Evolutionary conservation across 23 red algal genomes (phyloP).

Genomic region (Gracilaria gracilis): DNA sequence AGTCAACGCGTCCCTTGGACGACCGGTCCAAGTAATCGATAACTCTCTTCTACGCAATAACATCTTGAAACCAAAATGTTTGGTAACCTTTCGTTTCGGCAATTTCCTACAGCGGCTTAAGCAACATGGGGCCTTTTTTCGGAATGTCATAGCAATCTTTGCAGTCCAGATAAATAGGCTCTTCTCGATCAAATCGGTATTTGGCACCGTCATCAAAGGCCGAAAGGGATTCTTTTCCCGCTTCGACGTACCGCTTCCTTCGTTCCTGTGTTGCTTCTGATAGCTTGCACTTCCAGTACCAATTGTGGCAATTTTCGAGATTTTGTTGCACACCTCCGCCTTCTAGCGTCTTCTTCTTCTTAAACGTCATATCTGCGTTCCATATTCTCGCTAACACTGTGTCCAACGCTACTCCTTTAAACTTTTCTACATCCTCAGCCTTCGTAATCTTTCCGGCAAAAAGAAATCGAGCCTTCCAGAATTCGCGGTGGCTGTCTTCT

Average conservation of each 20-base stretch:
- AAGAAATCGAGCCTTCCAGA: conserved; percentile 15
- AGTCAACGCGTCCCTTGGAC: too few species aligned
- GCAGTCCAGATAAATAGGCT: conserved; percentile 23
- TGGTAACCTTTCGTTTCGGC: not conserved
- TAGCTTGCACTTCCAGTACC: not conserved
- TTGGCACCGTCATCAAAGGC: not conserved
- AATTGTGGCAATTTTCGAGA: not conserved
- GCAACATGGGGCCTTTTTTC: not conserved
- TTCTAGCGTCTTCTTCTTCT: not conserved
- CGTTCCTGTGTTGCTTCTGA: not conserved
- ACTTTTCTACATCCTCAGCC: not conserved
- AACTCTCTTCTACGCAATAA: too few species aligned
- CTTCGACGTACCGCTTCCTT: not conserved
- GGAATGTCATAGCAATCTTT: not conserved
- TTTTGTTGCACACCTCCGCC: too few species aligned
- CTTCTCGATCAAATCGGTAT: not conserved
- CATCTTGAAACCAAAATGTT: not conserved
- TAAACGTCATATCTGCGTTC: conserved; percentile 13
- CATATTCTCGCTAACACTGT: conserved; percentile 1
- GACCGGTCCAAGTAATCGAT: too few species aligned
- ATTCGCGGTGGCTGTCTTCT: not conserved
- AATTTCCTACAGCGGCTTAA: not conserved
- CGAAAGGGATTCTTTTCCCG: not conserved
- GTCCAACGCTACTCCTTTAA: conserved; percentile 22
- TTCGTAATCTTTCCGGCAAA: not conserved